A percentile compares a stretch with the other conserved stretches of the same genome.
Conservation (phyloP, 2,329 filamentous ascomycete species). For the Triangularia verruculosa region DNA sequence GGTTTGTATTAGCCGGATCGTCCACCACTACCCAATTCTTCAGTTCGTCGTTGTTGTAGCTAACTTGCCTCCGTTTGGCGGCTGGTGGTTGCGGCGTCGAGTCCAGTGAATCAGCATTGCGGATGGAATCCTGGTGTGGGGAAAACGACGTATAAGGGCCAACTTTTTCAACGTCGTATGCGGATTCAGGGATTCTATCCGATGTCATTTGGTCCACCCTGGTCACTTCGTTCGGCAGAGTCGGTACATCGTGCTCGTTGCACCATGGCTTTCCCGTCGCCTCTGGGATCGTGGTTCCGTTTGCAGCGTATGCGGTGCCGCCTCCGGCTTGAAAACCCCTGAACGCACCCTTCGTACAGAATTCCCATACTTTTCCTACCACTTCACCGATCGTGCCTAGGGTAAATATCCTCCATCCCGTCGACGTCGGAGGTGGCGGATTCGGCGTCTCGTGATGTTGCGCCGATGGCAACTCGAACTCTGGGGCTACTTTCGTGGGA, state of each 20-base stretch:
- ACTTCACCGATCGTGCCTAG: conserved; percentile 60
- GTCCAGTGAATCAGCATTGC: conserved; percentile 34
- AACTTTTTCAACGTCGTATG: conserved; percentile 30
- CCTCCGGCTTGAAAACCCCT: conserved; percentile 84
- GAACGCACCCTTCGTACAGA: conserved; percentile 73
- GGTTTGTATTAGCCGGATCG: conserved; percentile 33
- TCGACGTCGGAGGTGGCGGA: conserved; percentile 24
- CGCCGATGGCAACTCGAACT: conserved; percentile 36
- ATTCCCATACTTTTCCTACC: conserved; percentile 78
- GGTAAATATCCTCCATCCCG: conserved; percentile 55
- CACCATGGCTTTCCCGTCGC: conserved; percentile 27
- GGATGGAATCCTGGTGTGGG: background rate
- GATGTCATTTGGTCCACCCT: background rate
- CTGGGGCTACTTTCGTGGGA: conserved; percentile 41
- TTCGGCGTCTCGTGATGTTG: conserved; percentile 27
- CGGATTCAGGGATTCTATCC: conserved; percentile 19
- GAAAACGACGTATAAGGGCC: conserved; percentile 31
- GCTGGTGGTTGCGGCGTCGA: conserved; percentile 46
- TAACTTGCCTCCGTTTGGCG: conserved; percentile 54
- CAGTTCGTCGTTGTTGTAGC: conserved; percentile 52
- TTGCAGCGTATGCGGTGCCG: conserved; percentile 66
- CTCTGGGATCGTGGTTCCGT: conserved; percentile 29
- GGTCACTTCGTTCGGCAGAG: conserved; percentile 22
- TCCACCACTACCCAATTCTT: conserved; percentile 71
- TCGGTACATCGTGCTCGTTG: conserved; percentile 33